Evolutionary conservation across 75 land plant genomes (phyloP).

Genomic region (Cryptomeria japonica): DNA sequence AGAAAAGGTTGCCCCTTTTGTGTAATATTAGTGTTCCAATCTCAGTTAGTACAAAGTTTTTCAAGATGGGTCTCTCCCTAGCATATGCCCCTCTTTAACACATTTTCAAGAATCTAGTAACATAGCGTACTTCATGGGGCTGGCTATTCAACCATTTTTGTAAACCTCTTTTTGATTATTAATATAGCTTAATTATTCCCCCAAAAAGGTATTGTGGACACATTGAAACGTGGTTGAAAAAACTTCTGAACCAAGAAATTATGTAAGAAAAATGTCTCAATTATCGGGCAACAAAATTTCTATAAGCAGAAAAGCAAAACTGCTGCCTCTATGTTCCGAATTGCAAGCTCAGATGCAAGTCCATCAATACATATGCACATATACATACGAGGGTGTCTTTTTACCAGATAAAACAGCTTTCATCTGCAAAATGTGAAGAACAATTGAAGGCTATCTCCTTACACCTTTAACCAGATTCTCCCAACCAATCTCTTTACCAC

Average conservation of each 20-base stretch:
- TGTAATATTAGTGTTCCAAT: no score
- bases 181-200: neutral
- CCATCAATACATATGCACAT: neutral
- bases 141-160: no score
- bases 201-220: neutral
- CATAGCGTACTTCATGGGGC: no score
- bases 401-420: neutral
- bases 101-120: no score
- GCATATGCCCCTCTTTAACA: no score
- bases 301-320: neutral
- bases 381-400: neutral
- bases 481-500: constrained; percentile 10
- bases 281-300: neutral
- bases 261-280: neutral
- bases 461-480: constrained; percentile 4
- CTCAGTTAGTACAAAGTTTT: no score
- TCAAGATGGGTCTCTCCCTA: no score
- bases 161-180: neutral
- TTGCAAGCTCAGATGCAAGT: neutral
- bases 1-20: no score
- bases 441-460: neutral
- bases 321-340: neutral
- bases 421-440: neutral
- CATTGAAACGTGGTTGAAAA: neutral
- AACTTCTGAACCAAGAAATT: no score